Conservation (phyloP, 441 rosid species). For the Adansonia madagascariensis region DNA sequence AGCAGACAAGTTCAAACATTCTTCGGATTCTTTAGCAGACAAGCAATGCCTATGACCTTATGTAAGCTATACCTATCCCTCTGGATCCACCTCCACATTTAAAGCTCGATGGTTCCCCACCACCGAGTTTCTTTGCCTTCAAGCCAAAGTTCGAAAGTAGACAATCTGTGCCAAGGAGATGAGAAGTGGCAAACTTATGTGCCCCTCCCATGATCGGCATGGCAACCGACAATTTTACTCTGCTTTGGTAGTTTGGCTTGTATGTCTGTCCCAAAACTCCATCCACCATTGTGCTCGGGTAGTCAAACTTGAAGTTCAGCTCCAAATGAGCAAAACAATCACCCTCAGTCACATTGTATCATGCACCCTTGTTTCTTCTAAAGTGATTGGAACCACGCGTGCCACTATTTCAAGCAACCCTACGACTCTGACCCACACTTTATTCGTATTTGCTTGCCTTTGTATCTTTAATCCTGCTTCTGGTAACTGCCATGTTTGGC, state of each 20-base stretch:
- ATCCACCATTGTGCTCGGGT: conserved; percentile 25
- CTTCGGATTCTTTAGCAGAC: background rate
- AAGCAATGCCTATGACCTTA: too few species aligned
- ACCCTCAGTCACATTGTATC: conserved; percentile 33
- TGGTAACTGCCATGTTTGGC: conserved; percentile 26
- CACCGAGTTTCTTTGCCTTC: background rate
- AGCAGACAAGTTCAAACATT: background rate
- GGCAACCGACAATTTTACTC: conserved; percentile 31
- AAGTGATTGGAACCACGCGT: conserved; percentile 32
- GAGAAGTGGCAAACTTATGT: conserved; percentile 32
- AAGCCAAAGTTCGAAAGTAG: conserved; percentile 16
- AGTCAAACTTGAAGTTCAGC: conserved; percentile 38
- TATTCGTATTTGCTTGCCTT: conserved; percentile 17
- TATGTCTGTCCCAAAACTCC: conserved; percentile 41
- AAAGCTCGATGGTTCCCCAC: conserved; percentile 14
- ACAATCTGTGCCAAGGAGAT: conserved; percentile 34
- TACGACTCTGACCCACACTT: conserved; percentile 27
- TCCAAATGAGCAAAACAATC: conserved; percentile 43
- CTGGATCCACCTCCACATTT: conserved; percentile 13
- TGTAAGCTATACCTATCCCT: conserved; percentile 10
- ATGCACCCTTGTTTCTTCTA: conserved; percentile 31
- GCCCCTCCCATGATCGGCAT: conserved; percentile 44
- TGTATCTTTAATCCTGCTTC: conserved; percentile 21
- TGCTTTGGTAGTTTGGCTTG: conserved; percentile 30
- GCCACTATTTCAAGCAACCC: conserved; percentile 27